Evolutionary conservation across 2,329 filamentous ascomycete species (phyloP).

Genomic region (Amauroascus niger): DNA sequence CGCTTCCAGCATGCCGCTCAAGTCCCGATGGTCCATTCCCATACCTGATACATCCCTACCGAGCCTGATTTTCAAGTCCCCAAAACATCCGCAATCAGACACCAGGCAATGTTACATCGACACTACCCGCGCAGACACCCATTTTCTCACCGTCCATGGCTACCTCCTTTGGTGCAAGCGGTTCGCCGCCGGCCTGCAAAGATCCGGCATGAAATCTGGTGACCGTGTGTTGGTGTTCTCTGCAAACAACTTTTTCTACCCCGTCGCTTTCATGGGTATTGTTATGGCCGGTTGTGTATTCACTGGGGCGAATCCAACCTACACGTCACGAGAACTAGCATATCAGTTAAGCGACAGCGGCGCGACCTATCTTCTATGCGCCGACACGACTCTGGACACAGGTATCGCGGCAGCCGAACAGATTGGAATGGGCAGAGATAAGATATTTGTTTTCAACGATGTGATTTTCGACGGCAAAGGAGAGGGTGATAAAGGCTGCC

Average conservation of each 20-base stretch:
- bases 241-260: conserved; percentile 63
- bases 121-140: conserved; percentile 55
- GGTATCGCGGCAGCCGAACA: conserved; percentile 56
- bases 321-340: conserved; percentile 60
- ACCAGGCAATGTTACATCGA: conserved; percentile 49
- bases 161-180: conserved; percentile 64
- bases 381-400: conserved; percentile 49
- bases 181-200: conserved; percentile 57
- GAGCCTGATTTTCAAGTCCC: conserved; percentile 44
- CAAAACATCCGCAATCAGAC: conserved; percentile 38
- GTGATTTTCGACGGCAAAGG: conserved; percentile 38
- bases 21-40: conserved; percentile 41
- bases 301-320: conserved; percentile 63
- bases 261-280: conserved; percentile 59
- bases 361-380: conserved; percentile 57
- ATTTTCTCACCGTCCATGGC: conserved; percentile 53
- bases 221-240: conserved; percentile 67
- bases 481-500: conserved; percentile 34
- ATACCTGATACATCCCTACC: conserved; percentile 40
- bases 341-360: conserved; percentile 65
- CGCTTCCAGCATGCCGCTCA: conserved; percentile 41
- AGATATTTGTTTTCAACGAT: conserved; percentile 59
- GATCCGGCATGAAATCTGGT: conserved; percentile 54
- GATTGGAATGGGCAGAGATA: conserved; percentile 45
- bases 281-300: conserved; percentile 72